Evolutionary conservation across 225 moss, liverwort and hornwort species (phyloP).

Genomic region (Asterella californica): DNA sequence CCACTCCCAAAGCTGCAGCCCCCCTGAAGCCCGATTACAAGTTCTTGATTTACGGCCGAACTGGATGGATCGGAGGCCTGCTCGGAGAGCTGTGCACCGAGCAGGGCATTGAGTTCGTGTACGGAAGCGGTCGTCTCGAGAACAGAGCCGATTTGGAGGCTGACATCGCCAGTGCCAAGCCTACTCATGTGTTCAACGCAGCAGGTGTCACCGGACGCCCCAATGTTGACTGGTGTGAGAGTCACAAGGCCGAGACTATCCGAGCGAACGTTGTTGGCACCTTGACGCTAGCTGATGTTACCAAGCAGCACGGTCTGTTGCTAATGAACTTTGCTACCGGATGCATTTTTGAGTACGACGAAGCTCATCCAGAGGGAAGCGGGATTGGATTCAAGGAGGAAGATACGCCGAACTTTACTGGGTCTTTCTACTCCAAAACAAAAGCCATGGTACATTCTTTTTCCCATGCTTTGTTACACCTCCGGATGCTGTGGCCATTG

Average conservation of each 20-base stretch:
- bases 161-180: slow-evolving; percentile 53
- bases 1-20: neutral
- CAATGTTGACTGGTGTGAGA: slow-evolving; percentile 80
- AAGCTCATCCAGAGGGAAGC: slow-evolving; percentile 46
- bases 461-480: neutral
- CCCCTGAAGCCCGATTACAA: slow-evolving; percentile 32
- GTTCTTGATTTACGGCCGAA: slow-evolving; percentile 60
- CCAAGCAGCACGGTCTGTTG: slow-evolving; percentile 51
- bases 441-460: slow-evolving; percentile 57
- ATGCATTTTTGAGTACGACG: slow-evolving; percentile 76
- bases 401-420: slow-evolving; percentile 55
- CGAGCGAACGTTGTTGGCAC: slow-evolving; percentile 64
- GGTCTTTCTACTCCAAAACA: slow-evolving; percentile 71
- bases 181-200: slow-evolving; percentile 74
- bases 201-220: slow-evolving; percentile 74
- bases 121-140: slow-evolving; percentile 60
- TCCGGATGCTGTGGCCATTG: neutral
- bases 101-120: slow-evolving; percentile 50
- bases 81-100: slow-evolving; percentile 46
- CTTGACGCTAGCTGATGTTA: slow-evolving; percentile 64
- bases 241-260: slow-evolving; percentile 64
- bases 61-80: slow-evolving; percentile 43
- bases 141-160: slow-evolving; percentile 44
- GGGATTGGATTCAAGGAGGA: slow-evolving; percentile 70
- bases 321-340: slow-evolving; percentile 68